These are phyloP conservation scores for Chenopodium suecicum DNA, from an alignment of 148 eudicot genomes.

Conservation along the genomic window DNA sequence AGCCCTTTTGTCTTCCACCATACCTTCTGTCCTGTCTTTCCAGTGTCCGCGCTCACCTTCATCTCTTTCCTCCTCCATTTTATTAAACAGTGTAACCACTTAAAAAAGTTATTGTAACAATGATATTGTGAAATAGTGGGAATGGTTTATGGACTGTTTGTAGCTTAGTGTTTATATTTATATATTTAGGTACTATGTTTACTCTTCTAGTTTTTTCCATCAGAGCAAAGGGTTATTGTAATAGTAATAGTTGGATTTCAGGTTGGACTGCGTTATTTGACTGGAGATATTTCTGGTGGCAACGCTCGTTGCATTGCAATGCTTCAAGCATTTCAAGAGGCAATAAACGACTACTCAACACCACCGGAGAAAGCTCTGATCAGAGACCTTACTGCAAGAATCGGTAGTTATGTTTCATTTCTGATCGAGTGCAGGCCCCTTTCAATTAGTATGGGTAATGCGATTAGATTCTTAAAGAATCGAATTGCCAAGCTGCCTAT, in stretches of 20 bases:
- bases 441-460: slow-evolving; percentile 98
- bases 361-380: slow-evolving; percentile 74
- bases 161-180: background rate
- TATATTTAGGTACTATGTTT: background rate
- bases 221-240: background rate
- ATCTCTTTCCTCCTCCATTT: background rate
- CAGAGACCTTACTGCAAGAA: slow-evolving; percentile 85
- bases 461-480: slow-evolving; percentile 80
- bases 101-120: background rate
- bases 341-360: slow-evolving; percentile 78
- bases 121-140: background rate
- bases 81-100: background rate
- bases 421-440: slow-evolving; percentile 96
- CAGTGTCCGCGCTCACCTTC: background rate
- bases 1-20: background rate
- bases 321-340: slow-evolving; percentile 95
- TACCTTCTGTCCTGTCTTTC: background rate
- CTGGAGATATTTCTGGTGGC: slow-evolving; percentile 91
- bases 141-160: background rate
- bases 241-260: slow-evolving; percentile 35
- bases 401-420: slow-evolving; percentile 81
- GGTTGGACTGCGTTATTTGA: slow-evolving; percentile 88
- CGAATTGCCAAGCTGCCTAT: slow-evolving; percentile 68
- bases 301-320: slow-evolving; percentile 97
- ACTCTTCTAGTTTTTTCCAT: background rate